Evolutionary conservation across 225 moss, liverwort and hornwort species (phyloP).

Genomic region (Polytrichum commune): DNA sequence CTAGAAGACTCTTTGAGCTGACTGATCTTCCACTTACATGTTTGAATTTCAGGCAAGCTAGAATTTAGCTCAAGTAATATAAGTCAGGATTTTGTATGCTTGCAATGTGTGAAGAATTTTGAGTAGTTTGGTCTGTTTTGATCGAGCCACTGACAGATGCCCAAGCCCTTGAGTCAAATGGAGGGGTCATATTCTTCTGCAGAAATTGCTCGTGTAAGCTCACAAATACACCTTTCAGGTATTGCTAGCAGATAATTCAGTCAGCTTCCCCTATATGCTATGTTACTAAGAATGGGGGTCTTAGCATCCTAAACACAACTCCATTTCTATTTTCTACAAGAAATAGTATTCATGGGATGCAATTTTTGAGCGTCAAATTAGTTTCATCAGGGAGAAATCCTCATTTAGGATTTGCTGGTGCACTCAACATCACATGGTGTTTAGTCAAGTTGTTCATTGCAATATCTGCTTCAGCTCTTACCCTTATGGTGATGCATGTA

Average conservation of each 20-base stretch:
- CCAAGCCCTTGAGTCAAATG: conserved; percentile 48
- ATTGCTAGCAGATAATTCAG: neutral
- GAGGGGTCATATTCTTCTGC: conserved; percentile 64
- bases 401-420: too few relatives aligned
- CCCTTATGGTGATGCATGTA: neutral
- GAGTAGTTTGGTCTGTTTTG: conserved; percentile 12
- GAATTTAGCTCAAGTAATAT: too few relatives aligned
- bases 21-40: too few relatives aligned
- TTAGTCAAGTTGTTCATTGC: neutral
- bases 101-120: neutral
- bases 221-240: conserved; percentile 63
- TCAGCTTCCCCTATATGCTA: too few relatives aligned
- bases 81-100: too few relatives aligned
- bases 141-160: conserved; percentile 50
- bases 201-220: conserved; percentile 60
- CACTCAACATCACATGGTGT: neutral
- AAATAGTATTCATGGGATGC: neutral
- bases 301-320: neutral
- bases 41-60: too few relatives aligned
- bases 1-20: too few relatives aligned
- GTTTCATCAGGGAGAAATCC: too few relatives aligned
- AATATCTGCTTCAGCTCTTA: neutral
- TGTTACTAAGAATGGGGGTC: too few relatives aligned
- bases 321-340: neutral
- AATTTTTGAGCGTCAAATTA: too few relatives aligned